Conservation (phyloP, 495 filamentous ascomycete genomes). For the Talaromyces adpressus region DNA sequence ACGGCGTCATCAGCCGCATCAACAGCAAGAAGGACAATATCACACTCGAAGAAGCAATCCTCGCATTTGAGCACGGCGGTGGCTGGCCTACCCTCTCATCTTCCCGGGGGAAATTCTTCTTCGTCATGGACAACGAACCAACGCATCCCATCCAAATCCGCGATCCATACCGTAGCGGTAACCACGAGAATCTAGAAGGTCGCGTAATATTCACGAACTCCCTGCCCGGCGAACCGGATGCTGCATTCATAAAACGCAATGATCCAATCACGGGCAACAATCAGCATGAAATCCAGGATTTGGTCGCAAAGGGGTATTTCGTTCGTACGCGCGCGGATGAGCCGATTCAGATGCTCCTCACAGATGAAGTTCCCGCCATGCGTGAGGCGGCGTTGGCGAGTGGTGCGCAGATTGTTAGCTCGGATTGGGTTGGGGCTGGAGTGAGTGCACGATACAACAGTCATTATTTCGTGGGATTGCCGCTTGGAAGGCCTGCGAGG, state of each 20-base stretch:
- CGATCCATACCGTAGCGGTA: neutral
- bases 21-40: neutral
- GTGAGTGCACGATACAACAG: conserved; percentile 8
- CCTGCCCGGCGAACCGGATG: conserved; percentile 3
- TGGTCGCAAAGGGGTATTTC: conserved; percentile 6
- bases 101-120: conserved; percentile 6
- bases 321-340: conserved; percentile 7
- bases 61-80: neutral
- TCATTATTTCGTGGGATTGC: conserved; percentile 5
- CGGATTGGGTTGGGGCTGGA: conserved; percentile 4
- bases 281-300: conserved; percentile 4
- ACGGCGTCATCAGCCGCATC: neutral
- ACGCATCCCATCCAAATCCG: conserved; percentile 7
- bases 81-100: conserved; percentile 7
- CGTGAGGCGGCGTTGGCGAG: conserved; percentile 4
- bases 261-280: conserved; percentile 3
- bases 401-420: conserved; percentile 7
- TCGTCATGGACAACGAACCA: conserved; percentile 10
- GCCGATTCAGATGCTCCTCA: conserved; percentile 6
- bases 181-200: neutral
- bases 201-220: conserved; percentile 9
- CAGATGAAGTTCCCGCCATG: neutral
- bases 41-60: conserved; percentile 7
- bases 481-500: neutral
- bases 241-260: conserved; percentile 8